phyloP scores from a whole-genome alignment of 306 rosid genomes.

The Malus sylvestris region DNA sequence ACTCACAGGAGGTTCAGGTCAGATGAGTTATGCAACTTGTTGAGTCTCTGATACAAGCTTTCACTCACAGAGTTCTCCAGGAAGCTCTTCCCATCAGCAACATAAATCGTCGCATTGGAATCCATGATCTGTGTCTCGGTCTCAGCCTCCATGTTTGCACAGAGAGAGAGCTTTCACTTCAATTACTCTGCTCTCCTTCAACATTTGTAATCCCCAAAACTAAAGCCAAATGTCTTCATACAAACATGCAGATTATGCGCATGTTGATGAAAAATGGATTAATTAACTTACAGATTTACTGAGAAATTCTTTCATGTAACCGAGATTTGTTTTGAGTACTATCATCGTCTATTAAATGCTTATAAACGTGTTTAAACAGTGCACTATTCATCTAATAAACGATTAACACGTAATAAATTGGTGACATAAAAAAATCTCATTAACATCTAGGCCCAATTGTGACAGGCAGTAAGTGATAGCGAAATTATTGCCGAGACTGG shows the following conservation, averaged over 20 bases:
- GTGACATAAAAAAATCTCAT: too few species aligned
- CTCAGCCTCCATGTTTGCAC: slow-evolving; percentile 7
- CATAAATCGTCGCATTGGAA: slow-evolving; percentile 1
- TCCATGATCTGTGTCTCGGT: not conserved
- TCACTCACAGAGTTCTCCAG: slow-evolving; percentile 8
- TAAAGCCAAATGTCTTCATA: not conserved
- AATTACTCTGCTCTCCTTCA: not conserved
- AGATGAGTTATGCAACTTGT: slow-evolving; percentile 15
- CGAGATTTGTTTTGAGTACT: too few species aligned
- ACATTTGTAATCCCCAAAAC: not conserved
- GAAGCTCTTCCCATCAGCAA: slow-evolving; percentile 8
- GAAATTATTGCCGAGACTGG: too few species aligned
- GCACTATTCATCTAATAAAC: not conserved
- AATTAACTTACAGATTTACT: not conserved
- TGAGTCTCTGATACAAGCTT: slow-evolving; percentile 17
- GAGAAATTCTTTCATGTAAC: too few species aligned
- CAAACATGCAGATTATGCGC: too few species aligned
- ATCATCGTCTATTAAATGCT: not conserved
- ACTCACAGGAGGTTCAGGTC: slow-evolving; percentile 28
- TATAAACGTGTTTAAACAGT: not conserved
- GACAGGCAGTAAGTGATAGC: too few species aligned
- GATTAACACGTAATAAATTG: too few species aligned
- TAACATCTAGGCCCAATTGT: too few species aligned
- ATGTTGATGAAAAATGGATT: not conserved
- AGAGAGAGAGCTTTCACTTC: not conserved